phyloP scores from a whole-genome alignment of 129 eudicot species.

The Artemisia annua region DNA sequence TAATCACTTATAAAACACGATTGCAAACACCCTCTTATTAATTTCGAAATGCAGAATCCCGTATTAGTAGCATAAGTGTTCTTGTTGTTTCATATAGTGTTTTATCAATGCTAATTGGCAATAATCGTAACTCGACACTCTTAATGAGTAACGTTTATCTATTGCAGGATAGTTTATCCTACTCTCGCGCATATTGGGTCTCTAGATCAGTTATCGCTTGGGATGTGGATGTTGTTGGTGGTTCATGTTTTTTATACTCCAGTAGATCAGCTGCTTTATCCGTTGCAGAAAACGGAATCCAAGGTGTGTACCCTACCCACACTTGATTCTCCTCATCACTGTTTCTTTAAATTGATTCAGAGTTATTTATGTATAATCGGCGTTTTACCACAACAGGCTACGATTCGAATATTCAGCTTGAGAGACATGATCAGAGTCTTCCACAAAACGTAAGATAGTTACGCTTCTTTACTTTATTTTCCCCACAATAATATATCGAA shows the following conservation, averaged over 20 bases:
- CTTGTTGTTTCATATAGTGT: neutral
- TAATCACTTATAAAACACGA: too few relatives aligned
- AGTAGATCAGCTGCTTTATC: slow-evolving; percentile 66
- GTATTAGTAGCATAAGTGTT: neutral
- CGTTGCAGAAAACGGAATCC: slow-evolving; percentile 44
- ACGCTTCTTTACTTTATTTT: neutral
- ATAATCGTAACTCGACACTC: neutral
- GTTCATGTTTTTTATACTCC: slow-evolving; percentile 65
- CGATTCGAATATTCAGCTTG: slow-evolving; percentile 59
- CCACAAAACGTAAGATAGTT: slow-evolving; percentile 54
- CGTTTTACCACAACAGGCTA: slow-evolving; percentile 51
- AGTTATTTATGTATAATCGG: neutral
- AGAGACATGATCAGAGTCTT: slow-evolving; percentile 46
- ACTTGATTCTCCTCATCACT: neutral
- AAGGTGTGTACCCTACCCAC: slow-evolving; percentile 46
- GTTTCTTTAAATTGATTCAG: slow-evolving; percentile 14
- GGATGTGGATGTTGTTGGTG: slow-evolving; percentile 58
- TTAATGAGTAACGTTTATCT: neutral
- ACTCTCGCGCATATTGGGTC: slow-evolving; percentile 82
- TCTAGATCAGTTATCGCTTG: slow-evolving; percentile 70
- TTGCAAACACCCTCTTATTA: too few relatives aligned
- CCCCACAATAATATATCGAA: slow-evolving; percentile 4
- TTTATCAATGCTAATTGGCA: neutral
- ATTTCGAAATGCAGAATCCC: too few relatives aligned
- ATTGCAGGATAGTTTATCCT: slow-evolving; percentile 60